These are phyloP conservation scores for Choanephora cucurbitarum DNA, from an alignment of 371 early-diverging fungal genomes.

Conservation along the genomic window DNA sequence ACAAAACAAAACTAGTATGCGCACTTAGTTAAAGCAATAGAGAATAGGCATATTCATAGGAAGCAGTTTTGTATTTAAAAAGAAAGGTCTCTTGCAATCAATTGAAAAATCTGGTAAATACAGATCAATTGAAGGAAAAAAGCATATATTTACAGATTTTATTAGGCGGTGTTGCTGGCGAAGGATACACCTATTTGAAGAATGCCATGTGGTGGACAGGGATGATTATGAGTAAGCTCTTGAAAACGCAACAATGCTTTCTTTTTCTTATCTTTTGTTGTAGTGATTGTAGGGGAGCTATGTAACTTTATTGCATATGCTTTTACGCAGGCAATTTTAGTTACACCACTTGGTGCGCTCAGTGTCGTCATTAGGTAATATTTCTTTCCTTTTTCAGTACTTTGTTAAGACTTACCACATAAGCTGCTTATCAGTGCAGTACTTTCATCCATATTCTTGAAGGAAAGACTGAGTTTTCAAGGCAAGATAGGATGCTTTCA, in stretches of 20 bases:
- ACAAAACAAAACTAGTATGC: not conserved
- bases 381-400: not conserved
- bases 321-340: constrained; percentile 92
- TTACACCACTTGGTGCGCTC: constrained; percentile 95
- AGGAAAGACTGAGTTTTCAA: constrained; percentile 79
- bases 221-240: constrained; percentile 70
- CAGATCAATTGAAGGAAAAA: not conserved
- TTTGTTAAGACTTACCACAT: not conserved
- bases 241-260: not conserved
- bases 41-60: constrained; percentile 83
- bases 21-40: constrained; percentile 10
- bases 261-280: not conserved
- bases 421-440: constrained; percentile 64
- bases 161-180: constrained; percentile 64
- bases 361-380: constrained; percentile 66
- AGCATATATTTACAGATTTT: not conserved
- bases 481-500: constrained; percentile 92
- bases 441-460: constrained; percentile 86
- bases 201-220: constrained; percentile 95
- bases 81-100: constrained; percentile 86
- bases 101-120: constrained; percentile 56
- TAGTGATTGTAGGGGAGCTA: constrained; percentile 84
- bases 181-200: constrained; percentile 82
- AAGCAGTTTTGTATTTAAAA: constrained; percentile 89
- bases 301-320: constrained; percentile 95